Evolutionary conservation across 139 green algal species (phyloP).

Genomic region (Chlamydomonas eustigma): DNA sequence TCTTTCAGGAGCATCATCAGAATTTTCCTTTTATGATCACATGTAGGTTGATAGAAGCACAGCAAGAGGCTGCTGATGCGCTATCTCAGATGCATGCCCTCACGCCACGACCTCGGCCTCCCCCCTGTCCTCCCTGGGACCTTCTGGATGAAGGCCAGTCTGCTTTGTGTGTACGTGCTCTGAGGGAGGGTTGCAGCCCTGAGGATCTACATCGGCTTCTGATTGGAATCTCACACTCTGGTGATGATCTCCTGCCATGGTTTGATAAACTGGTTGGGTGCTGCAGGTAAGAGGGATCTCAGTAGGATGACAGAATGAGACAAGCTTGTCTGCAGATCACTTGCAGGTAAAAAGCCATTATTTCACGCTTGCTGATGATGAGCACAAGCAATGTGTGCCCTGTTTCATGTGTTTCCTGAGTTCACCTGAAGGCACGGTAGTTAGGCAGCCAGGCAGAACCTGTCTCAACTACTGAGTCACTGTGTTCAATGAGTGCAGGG

Average conservation of each 20-base stretch:
- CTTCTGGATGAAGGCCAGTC: not conserved
- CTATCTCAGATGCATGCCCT: not conserved
- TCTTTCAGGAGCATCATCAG: no score
- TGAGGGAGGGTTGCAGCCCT: not conserved
- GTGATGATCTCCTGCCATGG: not conserved
- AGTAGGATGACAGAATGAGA: not conserved
- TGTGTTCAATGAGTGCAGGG: no score
- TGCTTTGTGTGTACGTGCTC: constrained; percentile 2
- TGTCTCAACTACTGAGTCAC: not conserved
- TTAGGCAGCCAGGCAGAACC: not conserved
- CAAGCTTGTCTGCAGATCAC: not conserved
- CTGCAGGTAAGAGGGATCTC: constrained; percentile 8
- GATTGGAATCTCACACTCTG: not conserved
- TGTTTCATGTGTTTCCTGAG: not conserved
- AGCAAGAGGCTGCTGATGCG: not conserved
- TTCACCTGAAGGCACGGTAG: not conserved
- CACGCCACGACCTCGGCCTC: not conserved
- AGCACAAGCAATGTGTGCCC: not conserved
- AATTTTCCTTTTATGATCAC: no score
- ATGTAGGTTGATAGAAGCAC: not conserved
- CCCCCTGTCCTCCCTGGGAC: not conserved
- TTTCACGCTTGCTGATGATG: not conserved
- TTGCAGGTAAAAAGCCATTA: not conserved
- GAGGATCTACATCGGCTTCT: constrained; percentile 13
- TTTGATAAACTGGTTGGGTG: constrained; percentile 2